These are phyloP conservation scores for Mycena haematopus DNA, from an alignment of 768 basidiomycete genomes.

Conservation along the genomic window DNA sequence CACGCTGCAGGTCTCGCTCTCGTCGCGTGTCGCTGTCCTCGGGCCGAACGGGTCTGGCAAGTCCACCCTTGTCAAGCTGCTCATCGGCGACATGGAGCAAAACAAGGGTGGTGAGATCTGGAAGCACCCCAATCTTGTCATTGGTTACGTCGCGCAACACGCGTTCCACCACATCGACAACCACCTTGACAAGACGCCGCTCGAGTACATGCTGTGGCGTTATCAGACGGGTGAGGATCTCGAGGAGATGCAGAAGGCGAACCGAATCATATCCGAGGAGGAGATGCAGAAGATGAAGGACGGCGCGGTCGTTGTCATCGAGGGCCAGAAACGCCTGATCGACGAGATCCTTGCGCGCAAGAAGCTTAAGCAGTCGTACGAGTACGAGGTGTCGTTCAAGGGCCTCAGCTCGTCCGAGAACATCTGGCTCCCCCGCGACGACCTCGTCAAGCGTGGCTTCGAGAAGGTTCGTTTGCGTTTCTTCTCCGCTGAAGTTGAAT, in stretches of 20 bases:
- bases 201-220: conserved; percentile 99
- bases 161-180: conserved; percentile 99
- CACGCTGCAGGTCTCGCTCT: conserved; percentile 95
- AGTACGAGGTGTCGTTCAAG: conserved; percentile 98
- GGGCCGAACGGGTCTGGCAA: conserved; percentile 99
- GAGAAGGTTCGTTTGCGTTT: conserved; percentile 76
- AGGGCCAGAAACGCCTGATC: conserved; percentile 94
- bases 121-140: conserved; percentile 99
- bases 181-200: conserved; percentile 97
- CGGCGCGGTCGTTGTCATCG: conserved; percentile 81
- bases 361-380: conserved; percentile 99
- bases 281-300: conserved; percentile 98
- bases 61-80: conserved; percentile 94
- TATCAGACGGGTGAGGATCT: conserved; percentile 99
- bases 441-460: conserved; percentile 96
- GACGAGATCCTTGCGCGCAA: conserved; percentile 91
- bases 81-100: conserved; percentile 96
- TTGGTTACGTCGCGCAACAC: conserved; percentile 98
- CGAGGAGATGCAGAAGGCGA: conserved; percentile 95
- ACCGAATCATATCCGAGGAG: conserved; percentile 84
- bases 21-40: conserved; percentile 97
- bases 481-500: conserved; percentile 4
- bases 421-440: conserved; percentile 96
- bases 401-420: conserved; percentile 95
- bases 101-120: conserved; percentile 97